Evolutionary conservation across 1,284 basidiomycete genomes (phyloP).

Genomic region (Trametes versicolor): DNA sequence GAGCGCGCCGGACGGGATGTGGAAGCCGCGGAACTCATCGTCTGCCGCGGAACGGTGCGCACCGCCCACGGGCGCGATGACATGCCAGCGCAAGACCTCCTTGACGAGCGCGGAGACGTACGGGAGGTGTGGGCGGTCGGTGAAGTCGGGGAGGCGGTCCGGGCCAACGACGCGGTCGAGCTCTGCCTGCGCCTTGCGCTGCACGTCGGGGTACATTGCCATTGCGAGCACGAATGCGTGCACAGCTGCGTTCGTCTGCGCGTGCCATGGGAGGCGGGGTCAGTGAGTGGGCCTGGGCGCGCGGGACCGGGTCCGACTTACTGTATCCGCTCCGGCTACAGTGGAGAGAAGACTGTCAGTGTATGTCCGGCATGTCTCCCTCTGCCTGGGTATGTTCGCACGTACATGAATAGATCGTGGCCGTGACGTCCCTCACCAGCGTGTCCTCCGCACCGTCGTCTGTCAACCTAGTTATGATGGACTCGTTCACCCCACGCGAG

Average conservation of each 20-base stretch:
- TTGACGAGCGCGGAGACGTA: slow-evolving; percentile 45
- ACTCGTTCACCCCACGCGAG: slow-evolving; percentile 4
- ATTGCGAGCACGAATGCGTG: slow-evolving; percentile 43
- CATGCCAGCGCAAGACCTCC: slow-evolving; percentile 47
- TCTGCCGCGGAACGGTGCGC: slow-evolving; percentile 27
- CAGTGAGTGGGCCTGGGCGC: neutral
- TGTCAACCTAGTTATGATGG: slow-evolving; percentile 14
- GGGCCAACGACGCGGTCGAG: slow-evolving; percentile 44
- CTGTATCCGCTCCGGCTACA: slow-evolving; percentile 31
- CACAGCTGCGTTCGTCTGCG: slow-evolving; percentile 25
- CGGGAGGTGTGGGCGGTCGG: slow-evolving; percentile 41
- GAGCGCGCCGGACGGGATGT: slow-evolving; percentile 24
- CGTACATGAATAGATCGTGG: slow-evolving; percentile 29
- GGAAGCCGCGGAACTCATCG: slow-evolving; percentile 26
- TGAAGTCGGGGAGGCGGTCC: slow-evolving; percentile 44
- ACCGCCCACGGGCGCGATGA: slow-evolving; percentile 31
- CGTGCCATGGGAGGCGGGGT: neutral
- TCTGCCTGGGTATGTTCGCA: neutral
- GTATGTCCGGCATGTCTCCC: neutral
- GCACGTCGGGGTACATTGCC: slow-evolving; percentile 43
- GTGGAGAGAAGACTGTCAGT: neutral
- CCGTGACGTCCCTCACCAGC: slow-evolving; percentile 19
- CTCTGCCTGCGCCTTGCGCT: slow-evolving; percentile 44
- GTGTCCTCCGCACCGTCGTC: slow-evolving; percentile 19
- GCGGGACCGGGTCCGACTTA: slow-evolving; percentile 7